Base-by-base conservation (phyloP, 1,284 basidiomycete species). In the Leccinum laetum region DNA sequence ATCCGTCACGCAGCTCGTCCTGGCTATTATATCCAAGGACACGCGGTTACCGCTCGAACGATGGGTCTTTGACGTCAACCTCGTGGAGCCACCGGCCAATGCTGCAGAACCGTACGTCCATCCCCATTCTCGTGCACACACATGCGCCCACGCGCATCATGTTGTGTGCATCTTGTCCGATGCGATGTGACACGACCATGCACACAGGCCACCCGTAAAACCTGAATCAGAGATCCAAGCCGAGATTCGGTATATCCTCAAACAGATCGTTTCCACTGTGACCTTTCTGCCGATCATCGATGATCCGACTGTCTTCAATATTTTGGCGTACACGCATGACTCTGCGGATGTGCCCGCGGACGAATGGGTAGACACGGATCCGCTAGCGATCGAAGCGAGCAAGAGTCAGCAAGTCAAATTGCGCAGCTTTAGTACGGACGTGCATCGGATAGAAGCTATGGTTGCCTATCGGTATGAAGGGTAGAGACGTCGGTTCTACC, bases 11-110 rank as follows among this genome's bases (percentile, higher is more conserved):
- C 92, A 98, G 67, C 85, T 99, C 2, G 97, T 99, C 1, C 87
- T 99, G 16, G 97, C 94, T 11, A 98, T 99, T 78, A 94, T 99
- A 68, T 93, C 95, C 32, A 95, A 96, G 75, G 97, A 99, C 73
- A 92, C 94, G 16, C 86, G 94, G 58, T 90, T 92, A 66, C 93
- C 96, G 1, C 85, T 98, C 60, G 98, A 99, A 78, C 86, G 98
- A 68, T 99, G 98, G 98, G 96, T 98, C 63, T 99, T 99, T 78
- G 96, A 99, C 79, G 86, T 99, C 72, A 91, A 96, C 73, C 85
- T 96, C 56, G 83, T 91, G 39, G 86, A 89, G 64, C 83, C 84
- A 55, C 80, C 85, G 8, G 70, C 81, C 8, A 83, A 84, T 61
- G 71, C 79, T 26, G 72, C 78, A 46, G 83, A 83, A 71, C 74